phyloP scores from a whole-genome alignment of 441 rosid species.

The Theobroma grandiflorum region DNA sequence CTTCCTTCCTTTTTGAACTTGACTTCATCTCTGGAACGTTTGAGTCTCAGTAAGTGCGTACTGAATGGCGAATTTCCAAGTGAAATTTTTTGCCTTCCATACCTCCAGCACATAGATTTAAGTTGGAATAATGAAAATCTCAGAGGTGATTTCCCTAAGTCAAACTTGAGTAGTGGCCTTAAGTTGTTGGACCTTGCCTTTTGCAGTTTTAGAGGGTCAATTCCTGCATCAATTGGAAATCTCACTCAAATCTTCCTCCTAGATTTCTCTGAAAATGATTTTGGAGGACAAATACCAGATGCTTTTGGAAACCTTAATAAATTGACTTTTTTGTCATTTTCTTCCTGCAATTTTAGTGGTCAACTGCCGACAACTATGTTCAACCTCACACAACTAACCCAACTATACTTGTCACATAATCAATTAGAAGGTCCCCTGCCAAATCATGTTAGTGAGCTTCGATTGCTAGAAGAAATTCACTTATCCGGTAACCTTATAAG shows the following conservation, averaged over 20 bases:
- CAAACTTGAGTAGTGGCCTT: constrained; percentile 34
- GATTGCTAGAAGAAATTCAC: background rate
- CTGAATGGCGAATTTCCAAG: constrained; percentile 32
- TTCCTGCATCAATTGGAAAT: constrained; percentile 5
- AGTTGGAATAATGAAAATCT: background rate
- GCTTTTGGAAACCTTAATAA: background rate
- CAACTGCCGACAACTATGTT: constrained; percentile 11
- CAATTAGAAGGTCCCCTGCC: constrained; percentile 9
- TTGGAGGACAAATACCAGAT: background rate
- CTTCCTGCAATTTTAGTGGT: constrained; percentile 4
- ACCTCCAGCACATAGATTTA: constrained; percentile 25
- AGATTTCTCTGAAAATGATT: background rate
- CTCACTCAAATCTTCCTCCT: background rate
- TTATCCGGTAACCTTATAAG: background rate
- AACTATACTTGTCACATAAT: background rate
- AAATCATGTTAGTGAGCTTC: background rate
- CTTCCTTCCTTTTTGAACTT: background rate
- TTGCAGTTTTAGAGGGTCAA: constrained; percentile 4
- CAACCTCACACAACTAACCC: constrained; percentile 11
- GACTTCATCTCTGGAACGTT: constrained; percentile 7
- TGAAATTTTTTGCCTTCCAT: constrained; percentile 26
- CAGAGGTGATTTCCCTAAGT: constrained; percentile 23
- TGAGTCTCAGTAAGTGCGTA: background rate
- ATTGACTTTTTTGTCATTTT: background rate
- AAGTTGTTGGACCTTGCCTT: constrained; percentile 5